A percentile compares a stretch with the other conserved stretches of the same genome.
Evolutionary conservation across 2,329 filamentous ascomycete species (phyloP).

Genomic region (Fusarium sambucinum): DNA sequence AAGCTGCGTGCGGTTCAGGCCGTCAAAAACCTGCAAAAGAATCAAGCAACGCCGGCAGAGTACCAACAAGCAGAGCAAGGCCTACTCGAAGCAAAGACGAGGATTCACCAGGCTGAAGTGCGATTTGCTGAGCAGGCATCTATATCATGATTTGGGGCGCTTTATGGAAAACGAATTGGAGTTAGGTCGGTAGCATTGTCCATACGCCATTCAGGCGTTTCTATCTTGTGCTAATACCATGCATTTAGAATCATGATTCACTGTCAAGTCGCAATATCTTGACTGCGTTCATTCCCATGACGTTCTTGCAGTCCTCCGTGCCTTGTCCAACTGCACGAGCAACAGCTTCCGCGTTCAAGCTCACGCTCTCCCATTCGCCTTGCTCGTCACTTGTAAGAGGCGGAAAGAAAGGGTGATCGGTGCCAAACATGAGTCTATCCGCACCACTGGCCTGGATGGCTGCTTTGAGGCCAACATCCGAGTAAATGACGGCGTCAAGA

Average conservation of each 20-base stretch:
- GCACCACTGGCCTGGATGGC: slow-evolving; percentile 75
- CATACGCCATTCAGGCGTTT: slow-evolving; percentile 29
- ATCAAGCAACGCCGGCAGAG: slow-evolving; percentile 44
- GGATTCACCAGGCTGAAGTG: slow-evolving; percentile 55
- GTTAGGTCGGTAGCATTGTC: slow-evolving; percentile 39
- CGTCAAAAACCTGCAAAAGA: slow-evolving; percentile 50
- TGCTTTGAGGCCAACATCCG: slow-evolving; percentile 77
- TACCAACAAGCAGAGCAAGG: slow-evolving; percentile 48
- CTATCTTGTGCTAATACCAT: slow-evolving; percentile 38
- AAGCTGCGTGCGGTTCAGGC: slow-evolving; percentile 57
- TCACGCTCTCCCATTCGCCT: slow-evolving; percentile 77
- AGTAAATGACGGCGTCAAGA: slow-evolving; percentile 88
- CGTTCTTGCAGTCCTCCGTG: slow-evolving; percentile 60
- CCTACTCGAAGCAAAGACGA: slow-evolving; percentile 50
- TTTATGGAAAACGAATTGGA: slow-evolving; percentile 13
- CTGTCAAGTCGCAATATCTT: slow-evolving; percentile 59
- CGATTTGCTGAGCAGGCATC: slow-evolving; percentile 51
- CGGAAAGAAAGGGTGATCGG: slow-evolving; percentile 89
- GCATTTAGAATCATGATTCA: slow-evolving; percentile 37
- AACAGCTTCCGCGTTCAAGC: slow-evolving; percentile 65
- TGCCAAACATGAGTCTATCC: slow-evolving; percentile 83
- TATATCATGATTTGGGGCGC: slow-evolving; percentile 19
- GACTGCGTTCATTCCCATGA: slow-evolving; percentile 71
- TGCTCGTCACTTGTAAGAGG: slow-evolving; percentile 72
- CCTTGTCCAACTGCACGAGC: slow-evolving; percentile 62